Evolutionary conservation across 78 protist genomes (phyloP).

Genomic region (Tieghemostelium lacteum): DNA sequence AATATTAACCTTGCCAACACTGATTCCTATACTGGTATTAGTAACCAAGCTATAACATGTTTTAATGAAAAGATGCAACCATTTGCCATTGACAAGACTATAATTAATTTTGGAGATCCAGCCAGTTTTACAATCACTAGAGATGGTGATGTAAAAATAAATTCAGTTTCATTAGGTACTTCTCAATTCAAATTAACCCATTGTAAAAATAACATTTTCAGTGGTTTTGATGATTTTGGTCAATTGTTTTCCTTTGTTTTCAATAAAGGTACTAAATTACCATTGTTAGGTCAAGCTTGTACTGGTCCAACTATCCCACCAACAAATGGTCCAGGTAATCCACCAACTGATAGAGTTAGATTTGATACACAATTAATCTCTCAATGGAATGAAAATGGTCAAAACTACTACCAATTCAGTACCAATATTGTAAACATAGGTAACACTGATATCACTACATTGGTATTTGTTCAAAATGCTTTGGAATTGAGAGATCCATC

Average conservation of each 20-base stretch:
- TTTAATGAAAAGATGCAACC: background rate
- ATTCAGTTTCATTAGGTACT: too few species aligned
- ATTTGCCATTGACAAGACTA: background rate
- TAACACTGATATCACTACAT: background rate
- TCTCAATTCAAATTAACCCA: background rate
- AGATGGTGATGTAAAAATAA: slow-evolving; percentile 12
- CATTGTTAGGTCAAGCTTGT: background rate
- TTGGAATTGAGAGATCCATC: background rate
- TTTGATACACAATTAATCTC: background rate
- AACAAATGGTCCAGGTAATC: too few species aligned
- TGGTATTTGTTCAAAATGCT: background rate
- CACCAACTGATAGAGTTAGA: too few species aligned
- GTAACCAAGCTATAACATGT: background rate
- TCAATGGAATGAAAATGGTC: slow-evolving; percentile 20
- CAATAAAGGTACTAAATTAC: background rate
- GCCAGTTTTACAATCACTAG: slow-evolving; percentile 3
- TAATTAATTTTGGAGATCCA: background rate
- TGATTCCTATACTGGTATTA: background rate
- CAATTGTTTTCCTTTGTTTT: background rate
- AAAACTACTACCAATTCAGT: background rate
- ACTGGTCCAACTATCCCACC: too few species aligned
- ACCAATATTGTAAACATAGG: background rate
- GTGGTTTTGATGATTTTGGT: background rate
- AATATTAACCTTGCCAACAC: background rate
- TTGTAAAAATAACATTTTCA: background rate